phyloP scores from a whole-genome alignment of 2,329 filamentous ascomycete species.

The Penicillium sp. region DNA sequence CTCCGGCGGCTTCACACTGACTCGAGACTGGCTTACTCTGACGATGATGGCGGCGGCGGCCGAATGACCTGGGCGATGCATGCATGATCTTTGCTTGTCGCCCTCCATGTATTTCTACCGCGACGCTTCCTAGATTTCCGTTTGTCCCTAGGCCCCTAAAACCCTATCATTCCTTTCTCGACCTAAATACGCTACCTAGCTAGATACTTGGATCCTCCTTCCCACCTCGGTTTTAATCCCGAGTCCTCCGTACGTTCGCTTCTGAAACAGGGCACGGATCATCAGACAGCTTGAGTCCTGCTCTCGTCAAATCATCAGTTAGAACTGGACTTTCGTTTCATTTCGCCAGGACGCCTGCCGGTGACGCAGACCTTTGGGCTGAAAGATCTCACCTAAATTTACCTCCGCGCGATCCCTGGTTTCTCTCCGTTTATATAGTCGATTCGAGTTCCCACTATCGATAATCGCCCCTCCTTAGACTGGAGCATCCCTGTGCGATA shows the following conservation, averaged over 20 bases:
- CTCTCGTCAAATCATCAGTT: constrained; percentile 5
- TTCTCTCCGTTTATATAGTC: background rate
- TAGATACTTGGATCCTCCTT: constrained; percentile 13
- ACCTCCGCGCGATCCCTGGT: constrained; percentile 10
- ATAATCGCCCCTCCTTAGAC: constrained; percentile 23
- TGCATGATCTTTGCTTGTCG: constrained; percentile 2
- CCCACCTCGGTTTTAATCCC: constrained; percentile 12
- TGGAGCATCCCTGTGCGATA: constrained; percentile 55
- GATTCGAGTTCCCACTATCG: constrained; percentile 18
- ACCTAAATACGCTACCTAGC: background rate
- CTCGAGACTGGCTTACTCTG: background rate
- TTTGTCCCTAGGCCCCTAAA: background rate
- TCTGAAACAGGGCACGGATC: constrained; percentile 44
- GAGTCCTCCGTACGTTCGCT: constrained; percentile 10
- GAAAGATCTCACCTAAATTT: background rate
- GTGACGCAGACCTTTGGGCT: constrained; percentile 2
- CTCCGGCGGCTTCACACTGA: constrained; percentile 6
- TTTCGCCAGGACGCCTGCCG: constrained; percentile 3
- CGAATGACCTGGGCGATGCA: constrained; percentile 5
- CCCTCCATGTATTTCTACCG: constrained; percentile 4
- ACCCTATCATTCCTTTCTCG: constrained; percentile 2
- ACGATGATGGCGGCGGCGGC: constrained; percentile 8
- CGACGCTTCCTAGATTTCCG: background rate
- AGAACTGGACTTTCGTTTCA: constrained; percentile 4
- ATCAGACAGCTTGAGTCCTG: constrained; percentile 23